These are phyloP conservation scores for Ensete glaucum DNA, from an alignment of 176 grass and related monocot species.

Conservation along the genomic window DNA sequence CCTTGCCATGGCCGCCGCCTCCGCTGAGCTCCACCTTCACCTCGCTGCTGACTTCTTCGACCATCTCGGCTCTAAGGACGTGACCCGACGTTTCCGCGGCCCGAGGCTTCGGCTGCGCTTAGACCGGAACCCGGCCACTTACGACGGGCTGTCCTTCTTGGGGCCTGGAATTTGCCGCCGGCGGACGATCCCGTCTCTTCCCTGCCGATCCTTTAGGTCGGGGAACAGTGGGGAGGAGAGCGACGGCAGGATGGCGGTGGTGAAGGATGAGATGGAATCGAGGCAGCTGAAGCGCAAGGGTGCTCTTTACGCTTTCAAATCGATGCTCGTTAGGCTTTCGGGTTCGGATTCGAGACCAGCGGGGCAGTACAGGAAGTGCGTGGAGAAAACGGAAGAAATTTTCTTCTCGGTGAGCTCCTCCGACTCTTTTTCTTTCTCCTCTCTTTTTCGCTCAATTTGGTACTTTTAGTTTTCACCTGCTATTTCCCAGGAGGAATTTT, in stretches of 20 bases:
- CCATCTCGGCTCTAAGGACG: slow-evolving; percentile 5
- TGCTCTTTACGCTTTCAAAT: slow-evolving; percentile 71
- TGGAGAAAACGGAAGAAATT: slow-evolving; percentile 91
- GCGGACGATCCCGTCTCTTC: not conserved
- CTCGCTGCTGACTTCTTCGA: slow-evolving; percentile 6
- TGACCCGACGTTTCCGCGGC: not conserved
- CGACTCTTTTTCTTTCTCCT: not conserved
- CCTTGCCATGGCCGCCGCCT: slow-evolving; percentile 44
- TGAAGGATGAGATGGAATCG: slow-evolving; percentile 16
- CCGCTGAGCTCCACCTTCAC: slow-evolving; percentile 26
- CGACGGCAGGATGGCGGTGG: not conserved
- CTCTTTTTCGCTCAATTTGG: not conserved
- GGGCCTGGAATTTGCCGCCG: slow-evolving; percentile 12
- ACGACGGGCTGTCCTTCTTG: slow-evolving; percentile 21
- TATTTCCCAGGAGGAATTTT: too few relatives aligned
- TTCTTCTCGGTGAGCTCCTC: slow-evolving; percentile 82
- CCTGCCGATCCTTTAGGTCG: slow-evolving; percentile 52
- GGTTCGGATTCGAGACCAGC: slow-evolving; percentile 46
- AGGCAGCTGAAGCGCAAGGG: slow-evolving; percentile 50
- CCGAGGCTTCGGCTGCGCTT: not conserved
- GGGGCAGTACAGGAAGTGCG: slow-evolving; percentile 51
- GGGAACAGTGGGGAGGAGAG: slow-evolving; percentile 23
- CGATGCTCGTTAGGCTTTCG: slow-evolving; percentile 50
- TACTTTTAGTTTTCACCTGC: too few relatives aligned
- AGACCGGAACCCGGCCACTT: slow-evolving; percentile 3